A percentile compares a stretch with the other conserved stretches of the same genome.
These are phyloP conservation scores for Arachis hypogaea DNA, from an alignment of 306 rosid genomes.

Conservation along the genomic window DNA sequence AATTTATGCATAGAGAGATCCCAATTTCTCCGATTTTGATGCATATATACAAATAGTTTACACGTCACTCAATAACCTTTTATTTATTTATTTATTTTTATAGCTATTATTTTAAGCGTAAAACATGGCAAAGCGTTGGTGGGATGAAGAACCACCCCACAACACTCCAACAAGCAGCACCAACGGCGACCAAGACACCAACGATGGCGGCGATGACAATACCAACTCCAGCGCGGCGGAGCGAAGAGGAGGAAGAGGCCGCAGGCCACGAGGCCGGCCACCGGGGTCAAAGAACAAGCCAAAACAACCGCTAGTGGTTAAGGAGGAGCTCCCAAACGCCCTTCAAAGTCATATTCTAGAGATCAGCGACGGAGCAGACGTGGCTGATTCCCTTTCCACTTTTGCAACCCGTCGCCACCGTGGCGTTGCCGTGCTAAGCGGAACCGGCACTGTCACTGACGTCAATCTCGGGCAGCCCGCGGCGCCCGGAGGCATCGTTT, in stretches of 20 bases:
- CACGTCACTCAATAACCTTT: too few relatives aligned
- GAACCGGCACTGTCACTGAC: constrained; percentile 65
- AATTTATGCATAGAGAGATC: too few relatives aligned
- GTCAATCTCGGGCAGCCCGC: constrained; percentile 75
- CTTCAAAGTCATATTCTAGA: constrained; percentile 80
- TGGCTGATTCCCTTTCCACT: constrained; percentile 60
- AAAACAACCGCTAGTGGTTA: constrained; percentile 68
- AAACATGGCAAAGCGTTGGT: constrained; percentile 79
- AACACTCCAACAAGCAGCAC: constrained; percentile 44
- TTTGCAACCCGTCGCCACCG: constrained; percentile 77
- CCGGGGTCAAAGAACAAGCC: constrained; percentile 87
- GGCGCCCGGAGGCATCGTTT: constrained; percentile 59
- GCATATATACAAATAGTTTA: too few relatives aligned
- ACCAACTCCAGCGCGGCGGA: constrained; percentile 37
- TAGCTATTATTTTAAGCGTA: too few relatives aligned
- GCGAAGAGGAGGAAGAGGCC: constrained; percentile 32
- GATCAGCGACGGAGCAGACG: constrained; percentile 67
- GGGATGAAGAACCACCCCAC: constrained; percentile 59
- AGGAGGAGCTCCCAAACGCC: constrained; percentile 76
- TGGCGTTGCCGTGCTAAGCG: constrained; percentile 83
- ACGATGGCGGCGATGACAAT: constrained; percentile 36
- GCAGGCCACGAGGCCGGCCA: constrained; percentile 84
- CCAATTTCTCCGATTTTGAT: too few relatives aligned
- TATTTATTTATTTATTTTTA: too few relatives aligned
- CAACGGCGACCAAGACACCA: constrained; percentile 28